Conservation (phyloP, 306 rosid genomes). For the Pyrus betulifolia region DNA sequence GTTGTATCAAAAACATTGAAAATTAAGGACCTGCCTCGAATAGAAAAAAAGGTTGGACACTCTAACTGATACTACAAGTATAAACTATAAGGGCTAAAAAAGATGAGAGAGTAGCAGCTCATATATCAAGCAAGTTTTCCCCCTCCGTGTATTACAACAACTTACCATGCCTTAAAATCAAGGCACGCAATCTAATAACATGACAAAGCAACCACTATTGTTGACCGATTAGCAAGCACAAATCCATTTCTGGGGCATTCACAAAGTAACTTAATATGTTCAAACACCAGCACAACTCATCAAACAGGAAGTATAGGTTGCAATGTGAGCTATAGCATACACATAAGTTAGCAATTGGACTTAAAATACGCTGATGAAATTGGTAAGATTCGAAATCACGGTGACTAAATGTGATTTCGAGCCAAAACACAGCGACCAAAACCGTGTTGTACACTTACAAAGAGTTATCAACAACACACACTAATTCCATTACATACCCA, state of each 20-base stretch:
- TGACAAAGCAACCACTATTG: neutral
- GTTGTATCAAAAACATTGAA: neutral
- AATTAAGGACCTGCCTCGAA: neutral
- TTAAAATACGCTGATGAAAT: neutral
- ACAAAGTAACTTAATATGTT: neutral
- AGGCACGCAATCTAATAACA: neutral
- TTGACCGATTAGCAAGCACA: neutral
- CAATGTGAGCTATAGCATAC: neutral
- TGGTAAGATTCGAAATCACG: neutral
- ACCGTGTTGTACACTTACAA: neutral
- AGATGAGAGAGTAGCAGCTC: neutral
- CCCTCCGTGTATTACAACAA: neutral
- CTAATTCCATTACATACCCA: neutral
- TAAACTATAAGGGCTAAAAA: neutral
- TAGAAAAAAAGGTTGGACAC: neutral
- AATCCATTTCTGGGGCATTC: neutral
- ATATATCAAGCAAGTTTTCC: neutral
- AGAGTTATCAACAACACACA: neutral
- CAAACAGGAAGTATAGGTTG: neutral
- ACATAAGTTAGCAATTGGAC: neutral
- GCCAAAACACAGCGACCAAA: neutral
- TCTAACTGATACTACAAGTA: neutral
- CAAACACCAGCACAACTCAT: neutral
- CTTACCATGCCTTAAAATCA: neutral
- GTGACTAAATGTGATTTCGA: neutral